Conservation (phyloP, 257 asterid genomes). For the Nicotiana attenuata region DNA sequence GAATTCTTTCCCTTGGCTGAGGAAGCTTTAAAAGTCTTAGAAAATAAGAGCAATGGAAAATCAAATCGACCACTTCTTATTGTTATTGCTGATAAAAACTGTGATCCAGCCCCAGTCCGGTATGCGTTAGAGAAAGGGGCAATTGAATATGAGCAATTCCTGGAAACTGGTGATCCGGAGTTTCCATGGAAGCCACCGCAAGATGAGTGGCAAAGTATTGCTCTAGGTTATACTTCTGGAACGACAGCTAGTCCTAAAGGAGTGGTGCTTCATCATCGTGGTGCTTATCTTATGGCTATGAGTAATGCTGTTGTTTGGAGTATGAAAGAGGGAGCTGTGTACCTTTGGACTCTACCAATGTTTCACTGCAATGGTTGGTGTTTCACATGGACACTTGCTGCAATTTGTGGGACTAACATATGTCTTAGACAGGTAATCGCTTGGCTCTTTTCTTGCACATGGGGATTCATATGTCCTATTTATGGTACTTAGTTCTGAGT, state of each 20-base stretch:
- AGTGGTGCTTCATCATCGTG: constrained; percentile 91
- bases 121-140: constrained; percentile 73
- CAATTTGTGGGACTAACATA: constrained; percentile 76
- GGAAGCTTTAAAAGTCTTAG: constrained; percentile 56
- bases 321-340: constrained; percentile 74
- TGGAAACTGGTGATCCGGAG: constrained; percentile 66
- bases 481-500: neutral
- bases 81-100: constrained; percentile 66
- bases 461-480: neutral
- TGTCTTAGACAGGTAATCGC: constrained; percentile 88
- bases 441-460: neutral
- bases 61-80: constrained; percentile 52
- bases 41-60: constrained; percentile 38
- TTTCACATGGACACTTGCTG: constrained; percentile 86
- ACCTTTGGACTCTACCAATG: constrained; percentile 93
- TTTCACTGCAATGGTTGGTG: constrained; percentile 99
- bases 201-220: constrained; percentile 95
- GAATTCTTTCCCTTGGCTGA: constrained; percentile 70
- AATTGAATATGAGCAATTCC: constrained; percentile 68
- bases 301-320: constrained; percentile 69
- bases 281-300: constrained; percentile 88
- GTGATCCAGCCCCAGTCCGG: constrained; percentile 52
- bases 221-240: constrained; percentile 91
- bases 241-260: constrained; percentile 98
- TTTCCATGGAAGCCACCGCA: constrained; percentile 77